phyloP scores from a whole-genome alignment of 306 rosid species.

The Corylus americana region DNA sequence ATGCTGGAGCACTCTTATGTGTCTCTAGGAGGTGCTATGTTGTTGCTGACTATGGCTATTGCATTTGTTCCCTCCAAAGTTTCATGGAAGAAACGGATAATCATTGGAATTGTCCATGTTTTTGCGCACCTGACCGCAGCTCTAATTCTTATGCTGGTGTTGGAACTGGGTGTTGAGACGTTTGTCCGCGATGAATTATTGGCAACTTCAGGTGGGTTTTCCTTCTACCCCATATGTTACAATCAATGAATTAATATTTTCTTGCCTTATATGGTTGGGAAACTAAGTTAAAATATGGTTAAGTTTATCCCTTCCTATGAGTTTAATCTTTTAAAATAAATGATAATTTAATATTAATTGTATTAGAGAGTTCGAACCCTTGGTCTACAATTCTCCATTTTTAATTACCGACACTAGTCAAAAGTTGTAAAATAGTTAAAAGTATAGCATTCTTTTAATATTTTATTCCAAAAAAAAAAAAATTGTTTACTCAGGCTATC shows the following conservation, averaged over 20 bases:
- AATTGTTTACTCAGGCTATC: slow-evolving; percentile 54
- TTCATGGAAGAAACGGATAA: slow-evolving; percentile 65
- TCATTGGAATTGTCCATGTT: slow-evolving; percentile 82
- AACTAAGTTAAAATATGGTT: too few species aligned
- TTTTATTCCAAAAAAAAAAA: background rate
- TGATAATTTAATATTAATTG: too few species aligned
- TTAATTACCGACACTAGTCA: too few species aligned
- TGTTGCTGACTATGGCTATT: slow-evolving; percentile 63
- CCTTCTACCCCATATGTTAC: slow-evolving; percentile 11
- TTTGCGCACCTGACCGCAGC: slow-evolving; percentile 84
- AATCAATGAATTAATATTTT: too few species aligned
- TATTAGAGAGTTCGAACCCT: too few species aligned
- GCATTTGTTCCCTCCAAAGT: slow-evolving; percentile 78
- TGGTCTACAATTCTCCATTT: too few species aligned
- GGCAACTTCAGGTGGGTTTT: slow-evolving; percentile 76
- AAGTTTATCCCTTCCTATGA: too few species aligned
- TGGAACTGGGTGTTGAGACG: slow-evolving; percentile 89
- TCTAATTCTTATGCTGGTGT: slow-evolving; percentile 78
- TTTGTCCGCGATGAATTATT: slow-evolving; percentile 68
- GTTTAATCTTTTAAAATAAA: too few species aligned
- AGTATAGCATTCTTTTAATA: too few species aligned
- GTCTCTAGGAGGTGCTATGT: slow-evolving; percentile 64
- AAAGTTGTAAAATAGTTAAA: too few species aligned
- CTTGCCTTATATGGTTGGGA: too few species aligned
- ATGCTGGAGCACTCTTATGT: slow-evolving; percentile 66